Base-by-base conservation (phyloP, 2,329 filamentous ascomycete genomes). In the Cordyceps farinosa region DNA sequence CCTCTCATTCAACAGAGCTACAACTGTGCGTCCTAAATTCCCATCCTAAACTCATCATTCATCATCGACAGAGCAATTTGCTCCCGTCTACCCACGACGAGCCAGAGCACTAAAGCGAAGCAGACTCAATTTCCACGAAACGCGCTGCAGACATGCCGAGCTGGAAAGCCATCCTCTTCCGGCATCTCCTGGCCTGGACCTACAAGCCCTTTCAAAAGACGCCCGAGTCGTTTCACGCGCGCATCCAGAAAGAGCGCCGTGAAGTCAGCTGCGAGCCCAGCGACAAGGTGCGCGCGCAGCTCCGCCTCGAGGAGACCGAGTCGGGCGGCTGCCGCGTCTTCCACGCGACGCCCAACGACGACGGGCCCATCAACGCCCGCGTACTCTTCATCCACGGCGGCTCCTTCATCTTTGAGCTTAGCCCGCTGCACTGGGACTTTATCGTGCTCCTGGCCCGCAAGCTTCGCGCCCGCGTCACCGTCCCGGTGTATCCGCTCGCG, bases 401-500 rank as follows among this genome's bases (percentile, higher is more conserved):
- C 48, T 34, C 15, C 30, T 34, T 51, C 3, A 51, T 51, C 17
- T 34, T 11, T 0, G 48, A 11, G 15, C 30, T 15, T 2, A 22
- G 7, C 13, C 27, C 47, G 13, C 13, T 65, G 62, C 73, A 75
- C n/a, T 75, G 73, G 73, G 58, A 63, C 44, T 47, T 74, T 27
- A 67, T 70, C 38, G 69, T 69, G 5, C 59, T 65, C 50, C 66
- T 74, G 38, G 71, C 72, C 1, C 66, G 71, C 61, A 69, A 70
- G 2, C 65, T 74, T 38, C 69, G 73, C 66, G 73, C 73, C 51
- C 66, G 70, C 13, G 65, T 74, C 47, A 73, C 71, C 1, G 69
- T 75, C 38, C 71, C 73, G 22, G 67, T 75, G 45, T 74, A 74
- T 50, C 73, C 73, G 8, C 66, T 75, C 34, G 72, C 69, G 0